Evolutionary conservation across 139 green algal species (phyloP).

Genomic region (Picochlorum sp.): DNA sequence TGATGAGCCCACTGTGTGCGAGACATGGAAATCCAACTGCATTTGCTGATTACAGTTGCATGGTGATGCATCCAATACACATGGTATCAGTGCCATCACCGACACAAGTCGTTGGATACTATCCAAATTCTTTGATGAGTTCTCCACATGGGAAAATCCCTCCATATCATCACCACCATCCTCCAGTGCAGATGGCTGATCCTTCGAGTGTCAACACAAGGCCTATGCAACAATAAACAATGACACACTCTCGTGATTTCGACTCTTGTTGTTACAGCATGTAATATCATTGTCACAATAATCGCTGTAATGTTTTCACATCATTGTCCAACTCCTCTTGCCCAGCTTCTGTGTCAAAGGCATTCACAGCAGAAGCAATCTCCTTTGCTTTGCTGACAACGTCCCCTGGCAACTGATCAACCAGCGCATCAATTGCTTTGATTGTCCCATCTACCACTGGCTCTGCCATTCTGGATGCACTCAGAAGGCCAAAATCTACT

Average conservation of each 20-base stretch:
- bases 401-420: not conserved
- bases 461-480: not conserved
- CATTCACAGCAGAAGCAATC: not conserved
- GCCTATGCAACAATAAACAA: not conserved
- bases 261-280: not conserved
- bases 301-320: not conserved
- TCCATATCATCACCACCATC: too few species aligned
- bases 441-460: conserved; percentile 4
- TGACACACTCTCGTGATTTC: not conserved
- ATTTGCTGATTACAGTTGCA: too few species aligned
- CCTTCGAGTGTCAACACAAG: not conserved
- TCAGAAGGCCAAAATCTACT: conserved; percentile 16
- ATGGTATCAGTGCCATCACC: too few species aligned
- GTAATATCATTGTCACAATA: conserved; percentile 1
- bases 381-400: not conserved
- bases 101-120: too few species aligned
- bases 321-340: not conserved
- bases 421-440: conserved; percentile 16
- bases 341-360: not conserved
- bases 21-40: too few species aligned
- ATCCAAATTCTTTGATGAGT: too few species aligned
- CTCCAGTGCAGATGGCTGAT: too few species aligned
- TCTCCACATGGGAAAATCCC: too few species aligned
- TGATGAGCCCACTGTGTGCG: not conserved
- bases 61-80: too few species aligned